Conservation (phyloP, 2,329 filamentous ascomycete genomes). For the Fusarium miscanthi region DNA sequence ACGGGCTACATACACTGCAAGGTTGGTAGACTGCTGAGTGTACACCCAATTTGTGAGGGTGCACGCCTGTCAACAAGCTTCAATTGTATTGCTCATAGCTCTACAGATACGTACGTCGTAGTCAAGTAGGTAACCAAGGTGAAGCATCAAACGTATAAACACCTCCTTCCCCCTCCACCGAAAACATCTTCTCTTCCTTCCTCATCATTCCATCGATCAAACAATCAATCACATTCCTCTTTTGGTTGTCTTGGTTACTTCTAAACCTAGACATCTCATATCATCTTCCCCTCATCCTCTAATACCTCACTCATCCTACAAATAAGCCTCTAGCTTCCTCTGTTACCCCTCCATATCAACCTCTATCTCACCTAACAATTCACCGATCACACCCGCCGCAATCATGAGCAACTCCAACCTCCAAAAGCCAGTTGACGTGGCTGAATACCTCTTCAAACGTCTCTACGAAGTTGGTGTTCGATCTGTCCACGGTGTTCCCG, state of each 20-base stretch:
- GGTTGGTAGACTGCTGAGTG: not conserved
- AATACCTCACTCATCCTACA: conserved; percentile 1
- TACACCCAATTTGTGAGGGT: conserved; percentile 20
- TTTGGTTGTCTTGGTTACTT: conserved; percentile 35
- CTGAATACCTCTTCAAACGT: conserved; percentile 75
- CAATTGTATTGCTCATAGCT: not conserved
- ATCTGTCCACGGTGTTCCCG: conserved; percentile 76
- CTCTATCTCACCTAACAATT: not conserved
- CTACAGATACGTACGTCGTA: not conserved
- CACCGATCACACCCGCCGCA: conserved; percentile 15
- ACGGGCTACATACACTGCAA: not conserved
- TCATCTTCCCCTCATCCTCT: not conserved
- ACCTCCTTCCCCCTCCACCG: conserved; percentile 33
- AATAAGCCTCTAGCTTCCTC: conserved; percentile 21
- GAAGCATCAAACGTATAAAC: conserved; percentile 40
- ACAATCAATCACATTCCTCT: conserved; percentile 34
- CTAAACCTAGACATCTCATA: conserved; percentile 23
- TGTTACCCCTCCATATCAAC: conserved; percentile 11
- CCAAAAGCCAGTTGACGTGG: conserved; percentile 66
- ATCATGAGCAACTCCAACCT: conserved; percentile 48
- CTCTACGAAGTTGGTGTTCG: conserved; percentile 72
- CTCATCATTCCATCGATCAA: conserved; percentile 37
- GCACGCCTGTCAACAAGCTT: conserved; percentile 6
- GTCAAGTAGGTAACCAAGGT: not conserved
- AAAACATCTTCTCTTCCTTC: conserved; percentile 28